Conservation (phyloP, 2,329 filamentous ascomycete genomes). For the Lithohypha guttulata region DNA sequence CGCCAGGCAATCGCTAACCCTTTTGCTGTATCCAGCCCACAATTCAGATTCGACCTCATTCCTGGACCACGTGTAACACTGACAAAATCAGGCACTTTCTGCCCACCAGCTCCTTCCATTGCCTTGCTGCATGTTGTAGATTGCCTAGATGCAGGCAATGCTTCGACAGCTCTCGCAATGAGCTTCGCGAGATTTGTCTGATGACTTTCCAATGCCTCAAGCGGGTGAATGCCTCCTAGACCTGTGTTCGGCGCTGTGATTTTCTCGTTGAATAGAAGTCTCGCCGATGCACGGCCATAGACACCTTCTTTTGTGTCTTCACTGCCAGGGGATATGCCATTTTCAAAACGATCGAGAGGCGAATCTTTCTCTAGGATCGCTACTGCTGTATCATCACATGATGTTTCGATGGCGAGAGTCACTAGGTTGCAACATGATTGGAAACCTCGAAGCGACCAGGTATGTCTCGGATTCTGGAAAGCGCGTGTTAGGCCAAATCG, state of each 20-base stretch:
- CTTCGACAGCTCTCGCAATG: conserved; percentile 50
- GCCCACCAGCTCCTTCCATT: conserved; percentile 18
- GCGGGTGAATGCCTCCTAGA: conserved; percentile 70
- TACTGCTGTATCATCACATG: conserved; percentile 82
- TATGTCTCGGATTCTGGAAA: neutral
- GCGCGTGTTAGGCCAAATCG: neutral
- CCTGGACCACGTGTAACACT: conserved; percentile 83
- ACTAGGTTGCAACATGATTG: conserved; percentile 23
- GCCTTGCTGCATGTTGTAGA: conserved; percentile 11
- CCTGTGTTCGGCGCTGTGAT: conserved; percentile 67
- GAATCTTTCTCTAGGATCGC: conserved; percentile 57
- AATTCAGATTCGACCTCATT: conserved; percentile 66
- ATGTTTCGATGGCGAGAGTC: conserved; percentile 38
- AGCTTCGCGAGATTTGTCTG: conserved; percentile 58
- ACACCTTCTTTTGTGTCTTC: neutral
- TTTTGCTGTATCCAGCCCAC: conserved; percentile 75
- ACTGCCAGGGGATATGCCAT: too few species aligned
- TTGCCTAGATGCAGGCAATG: conserved; percentile 36
- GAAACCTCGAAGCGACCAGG: neutral
- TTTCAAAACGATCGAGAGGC: neutral
- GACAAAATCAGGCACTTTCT: conserved; percentile 64
- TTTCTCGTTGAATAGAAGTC: conserved; percentile 67
- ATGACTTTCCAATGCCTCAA: conserved; percentile 65
- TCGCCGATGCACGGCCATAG: conserved; percentile 13
- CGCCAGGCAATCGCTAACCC: conserved; percentile 75